These are phyloP conservation scores for Rhodomyrtus tomentosa DNA, from an alignment of 345 rosid genomes.

Conservation along the genomic window DNA sequence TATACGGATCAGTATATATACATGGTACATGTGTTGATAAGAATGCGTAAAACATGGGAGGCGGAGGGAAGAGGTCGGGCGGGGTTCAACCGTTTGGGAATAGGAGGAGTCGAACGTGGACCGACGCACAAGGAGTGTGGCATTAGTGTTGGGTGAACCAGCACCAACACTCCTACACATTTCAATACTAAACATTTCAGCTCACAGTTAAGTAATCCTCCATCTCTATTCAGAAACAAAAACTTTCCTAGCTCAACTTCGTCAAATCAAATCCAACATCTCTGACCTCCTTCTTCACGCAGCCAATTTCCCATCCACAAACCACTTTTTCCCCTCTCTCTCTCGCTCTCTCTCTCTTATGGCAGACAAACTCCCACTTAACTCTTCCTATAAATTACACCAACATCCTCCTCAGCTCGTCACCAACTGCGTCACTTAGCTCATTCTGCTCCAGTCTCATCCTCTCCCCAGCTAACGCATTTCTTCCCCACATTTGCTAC, in stretches of 20 bases:
- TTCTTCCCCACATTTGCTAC: not conserved
- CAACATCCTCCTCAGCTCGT: not conserved
- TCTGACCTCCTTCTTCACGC: not conserved
- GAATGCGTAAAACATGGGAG: not conserved
- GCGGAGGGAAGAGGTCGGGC: not conserved
- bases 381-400: not conserved
- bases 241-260: not conserved
- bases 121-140: not conserved
- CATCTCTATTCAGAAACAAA: not conserved
- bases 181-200: not conserved
- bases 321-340: not conserved
- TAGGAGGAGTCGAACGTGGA: not conserved
- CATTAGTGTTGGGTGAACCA: not conserved
- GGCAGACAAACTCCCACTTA: not conserved
- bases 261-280: not conserved
- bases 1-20: not conserved
- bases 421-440: not conserved
- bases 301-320: not conserved
- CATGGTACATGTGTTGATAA: not conserved
- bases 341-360: not conserved
- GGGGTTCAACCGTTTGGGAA: not conserved
- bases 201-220: not conserved
- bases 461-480: not conserved
- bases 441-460: not conserved
- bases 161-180: not conserved